phyloP scores from a whole-genome alignment of 1,284 basidiomycete species.

The Ustilago cynodontis region DNA sequence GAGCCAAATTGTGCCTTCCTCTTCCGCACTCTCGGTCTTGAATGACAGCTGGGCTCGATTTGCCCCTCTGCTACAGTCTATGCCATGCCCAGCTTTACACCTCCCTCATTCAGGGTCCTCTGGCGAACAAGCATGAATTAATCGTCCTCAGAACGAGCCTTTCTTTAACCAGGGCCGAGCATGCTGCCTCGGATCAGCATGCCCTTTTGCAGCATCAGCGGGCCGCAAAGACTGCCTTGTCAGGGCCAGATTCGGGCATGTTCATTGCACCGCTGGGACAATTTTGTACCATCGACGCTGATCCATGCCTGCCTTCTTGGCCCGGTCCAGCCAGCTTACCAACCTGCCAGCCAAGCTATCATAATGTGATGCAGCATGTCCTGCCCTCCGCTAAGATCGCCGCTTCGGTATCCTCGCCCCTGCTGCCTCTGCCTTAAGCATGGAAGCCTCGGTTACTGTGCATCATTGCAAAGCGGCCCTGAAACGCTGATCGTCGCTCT shows the following conservation, averaged over 20 bases:
- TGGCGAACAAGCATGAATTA: conserved; percentile 10
- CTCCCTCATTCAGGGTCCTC: conserved; percentile 10
- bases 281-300: conserved; percentile 5
- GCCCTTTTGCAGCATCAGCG: conserved; percentile 14
- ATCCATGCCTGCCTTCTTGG: conserved; percentile 1
- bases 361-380: conserved; percentile 5
- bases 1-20: background rate
- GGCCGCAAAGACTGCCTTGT: background rate
- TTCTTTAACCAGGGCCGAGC: conserved; percentile 5
- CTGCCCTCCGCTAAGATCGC: conserved; percentile 9
- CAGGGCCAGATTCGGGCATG: conserved; percentile 11
- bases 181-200: conserved; percentile 32
- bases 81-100: background rate
- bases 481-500: background rate
- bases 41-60: conserved; percentile 4
- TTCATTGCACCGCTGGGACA: conserved; percentile 6
- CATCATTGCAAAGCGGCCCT: conserved; percentile 9
- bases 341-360: background rate
- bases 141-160: background rate
- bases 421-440: background rate
- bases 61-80: background rate
- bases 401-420: conserved; percentile 15
- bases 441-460: conserved; percentile 27
- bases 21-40: conserved; percentile 8
- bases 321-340: background rate